phyloP scores from a whole-genome alignment of 2,329 filamentous ascomycete species.

The Ophiostoma piceae region DNA sequence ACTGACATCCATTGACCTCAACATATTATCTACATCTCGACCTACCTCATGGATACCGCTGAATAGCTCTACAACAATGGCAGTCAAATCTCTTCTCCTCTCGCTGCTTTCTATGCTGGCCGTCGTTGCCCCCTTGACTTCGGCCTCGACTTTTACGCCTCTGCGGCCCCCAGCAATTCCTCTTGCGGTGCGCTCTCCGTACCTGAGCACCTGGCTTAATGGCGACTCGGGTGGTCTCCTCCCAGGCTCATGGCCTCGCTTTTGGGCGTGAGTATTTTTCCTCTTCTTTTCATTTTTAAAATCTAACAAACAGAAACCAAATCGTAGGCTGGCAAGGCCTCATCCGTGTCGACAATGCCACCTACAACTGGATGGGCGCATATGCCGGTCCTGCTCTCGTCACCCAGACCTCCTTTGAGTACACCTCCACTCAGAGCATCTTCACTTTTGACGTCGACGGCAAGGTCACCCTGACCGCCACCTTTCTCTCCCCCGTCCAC shows the following conservation, averaged over 20 bases:
- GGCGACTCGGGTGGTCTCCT: constrained; percentile 61
- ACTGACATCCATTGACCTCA: not conserved
- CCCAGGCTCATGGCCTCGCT: constrained; percentile 62
- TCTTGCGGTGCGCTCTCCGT: constrained; percentile 68
- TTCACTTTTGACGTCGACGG: constrained; percentile 62
- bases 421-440: constrained; percentile 66
- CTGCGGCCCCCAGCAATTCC: constrained; percentile 43
- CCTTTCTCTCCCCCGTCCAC: constrained; percentile 65
- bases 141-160: constrained; percentile 31
- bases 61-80: constrained; percentile 18
- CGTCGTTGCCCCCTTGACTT: not conserved
- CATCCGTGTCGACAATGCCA: constrained; percentile 59
- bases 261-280: constrained; percentile 57
- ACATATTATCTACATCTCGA: not conserved
- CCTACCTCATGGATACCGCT: constrained; percentile 4
- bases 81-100: constrained; percentile 6
- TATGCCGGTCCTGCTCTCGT: constrained; percentile 46
- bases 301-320: constrained; percentile 41
- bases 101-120: constrained; percentile 14
- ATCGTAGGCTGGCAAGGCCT: constrained; percentile 62
- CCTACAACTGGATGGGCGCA: constrained; percentile 64
- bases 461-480: constrained; percentile 59
- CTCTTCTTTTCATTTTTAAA: not conserved
- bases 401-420: constrained; percentile 59
- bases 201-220: constrained; percentile 65